Conservation (phyloP, 192 early-diverging fungal species). For the Entomortierella lignicola region DNA sequence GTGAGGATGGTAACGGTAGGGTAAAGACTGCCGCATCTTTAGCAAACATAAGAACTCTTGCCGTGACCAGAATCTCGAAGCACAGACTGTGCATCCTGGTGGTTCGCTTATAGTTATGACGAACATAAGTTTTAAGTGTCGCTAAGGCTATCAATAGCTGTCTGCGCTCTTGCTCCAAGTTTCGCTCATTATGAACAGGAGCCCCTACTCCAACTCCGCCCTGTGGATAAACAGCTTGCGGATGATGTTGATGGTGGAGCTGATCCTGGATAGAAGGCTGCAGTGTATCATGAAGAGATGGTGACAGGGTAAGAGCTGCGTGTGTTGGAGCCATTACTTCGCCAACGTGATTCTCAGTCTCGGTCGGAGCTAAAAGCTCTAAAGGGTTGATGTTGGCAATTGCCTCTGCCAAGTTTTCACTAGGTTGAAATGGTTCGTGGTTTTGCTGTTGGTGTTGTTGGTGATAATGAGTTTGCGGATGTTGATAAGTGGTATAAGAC, state of each 20-base stretch:
- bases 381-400: neutral
- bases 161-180: conserved; percentile 19
- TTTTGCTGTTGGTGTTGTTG: conserved; percentile 9
- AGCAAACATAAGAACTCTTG: conserved; percentile 40
- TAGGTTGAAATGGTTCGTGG: too few relatives aligned
- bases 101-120: conserved; percentile 31
- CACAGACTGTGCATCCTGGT: conserved; percentile 24
- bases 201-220: neutral
- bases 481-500: neutral
- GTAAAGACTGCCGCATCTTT: conserved; percentile 12
- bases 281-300: neutral
- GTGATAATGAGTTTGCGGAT: neutral
- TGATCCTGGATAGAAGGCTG: neutral
- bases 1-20: neutral
- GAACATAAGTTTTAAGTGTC: conserved; percentile 38
- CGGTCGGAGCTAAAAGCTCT: neutral
- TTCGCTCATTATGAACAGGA: neutral
- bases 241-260: neutral
- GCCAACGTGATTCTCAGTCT: conserved; percentile 12
- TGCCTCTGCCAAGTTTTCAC: neutral
- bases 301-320: conserved; percentile 9
- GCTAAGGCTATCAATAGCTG: conserved; percentile 7
- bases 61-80: conserved; percentile 28
- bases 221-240: neutral
- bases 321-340: conserved; percentile 31